phyloP scores from a whole-genome alignment of 768 basidiomycete species.

The Tephrocybe sp. region DNA sequence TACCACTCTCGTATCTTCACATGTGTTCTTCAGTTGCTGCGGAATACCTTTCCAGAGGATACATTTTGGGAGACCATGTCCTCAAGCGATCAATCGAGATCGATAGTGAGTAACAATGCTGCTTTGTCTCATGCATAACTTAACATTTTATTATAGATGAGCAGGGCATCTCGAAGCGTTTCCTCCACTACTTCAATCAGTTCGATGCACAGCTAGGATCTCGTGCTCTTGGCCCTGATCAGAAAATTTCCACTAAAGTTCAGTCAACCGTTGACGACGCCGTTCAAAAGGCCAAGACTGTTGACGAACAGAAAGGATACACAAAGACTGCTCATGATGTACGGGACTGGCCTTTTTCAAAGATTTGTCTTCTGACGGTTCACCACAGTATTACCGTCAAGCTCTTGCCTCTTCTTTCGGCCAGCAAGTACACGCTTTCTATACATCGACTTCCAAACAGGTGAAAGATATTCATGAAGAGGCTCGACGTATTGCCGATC shows the following conservation, averaged over 20 bases:
- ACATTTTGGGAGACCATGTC: constrained; percentile 73
- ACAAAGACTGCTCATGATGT: constrained; percentile 69
- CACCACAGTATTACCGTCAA: constrained; percentile 67
- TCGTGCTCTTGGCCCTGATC: constrained; percentile 72
- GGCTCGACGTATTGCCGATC: constrained; percentile 73
- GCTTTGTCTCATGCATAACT: not conserved
- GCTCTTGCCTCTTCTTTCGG: constrained; percentile 78
- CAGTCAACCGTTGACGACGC: constrained; percentile 63
- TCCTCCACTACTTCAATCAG: constrained; percentile 73
- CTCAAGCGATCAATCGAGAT: constrained; percentile 78
- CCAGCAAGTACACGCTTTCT: constrained; percentile 75
- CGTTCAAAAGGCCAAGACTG: constrained; percentile 61
- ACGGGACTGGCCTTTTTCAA: constrained; percentile 12
- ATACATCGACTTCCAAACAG: constrained; percentile 87
- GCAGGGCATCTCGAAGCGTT: constrained; percentile 85
- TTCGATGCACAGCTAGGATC: constrained; percentile 72
- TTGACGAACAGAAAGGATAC: constrained; percentile 83
- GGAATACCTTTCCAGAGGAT: constrained; percentile 92
- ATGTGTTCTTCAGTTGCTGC: constrained; percentile 62
- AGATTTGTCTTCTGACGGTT: not conserved
- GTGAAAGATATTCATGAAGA: constrained; percentile 92
- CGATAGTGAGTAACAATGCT: constrained; percentile 45
- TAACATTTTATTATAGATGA: constrained; percentile 41
- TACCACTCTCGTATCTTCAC: not conserved
- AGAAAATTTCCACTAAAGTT: constrained; percentile 76